Conservation (phyloP, 768 basidiomycete genomes). For the Kwoniella newhampshirensis region DNA sequence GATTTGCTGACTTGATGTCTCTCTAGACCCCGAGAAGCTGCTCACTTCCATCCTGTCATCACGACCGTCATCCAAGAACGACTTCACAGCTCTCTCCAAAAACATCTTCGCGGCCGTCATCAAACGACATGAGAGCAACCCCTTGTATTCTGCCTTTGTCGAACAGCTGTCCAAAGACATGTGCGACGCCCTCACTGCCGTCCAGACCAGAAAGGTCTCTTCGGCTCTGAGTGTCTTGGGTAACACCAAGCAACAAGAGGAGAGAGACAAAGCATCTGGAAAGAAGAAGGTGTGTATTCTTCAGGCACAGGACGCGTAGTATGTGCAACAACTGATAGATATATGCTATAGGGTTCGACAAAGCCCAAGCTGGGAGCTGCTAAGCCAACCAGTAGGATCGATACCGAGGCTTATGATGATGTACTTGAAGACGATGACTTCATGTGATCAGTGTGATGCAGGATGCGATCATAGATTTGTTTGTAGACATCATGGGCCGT, state of each 20-base stretch:
- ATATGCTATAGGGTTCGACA: conserved; percentile 55
- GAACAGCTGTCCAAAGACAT: conserved; percentile 79
- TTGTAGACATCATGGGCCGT: too few relatives aligned
- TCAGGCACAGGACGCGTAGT: background rate
- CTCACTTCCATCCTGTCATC: conserved; percentile 63
- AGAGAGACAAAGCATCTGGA: conserved; percentile 76
- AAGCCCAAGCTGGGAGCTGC: conserved; percentile 76
- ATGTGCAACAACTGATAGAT: background rate
- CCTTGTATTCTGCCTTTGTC: conserved; percentile 77
- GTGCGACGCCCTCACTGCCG: conserved; percentile 74
- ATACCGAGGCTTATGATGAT: conserved; percentile 81
- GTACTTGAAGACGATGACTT: conserved; percentile 90
- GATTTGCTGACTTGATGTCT: background rate
- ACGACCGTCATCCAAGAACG: conserved; percentile 83
- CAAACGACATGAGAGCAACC: conserved; percentile 76
- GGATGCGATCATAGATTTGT: too few relatives aligned
- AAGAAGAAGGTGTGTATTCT: conserved; percentile 69
- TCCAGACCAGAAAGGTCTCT: conserved; percentile 87
- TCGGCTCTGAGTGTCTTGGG: conserved; percentile 79
- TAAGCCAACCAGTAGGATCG: conserved; percentile 65
- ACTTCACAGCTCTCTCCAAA: conserved; percentile 73
- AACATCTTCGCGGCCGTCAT: conserved; percentile 72
- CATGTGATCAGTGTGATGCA: conserved; percentile 63
- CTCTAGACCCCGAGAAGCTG: conserved; percentile 26
- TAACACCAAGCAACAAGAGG: conserved; percentile 93